Percentiles rank a stretch among this genome's conserved stretches.
These are phyloP conservation scores for Peronospora tabacina DNA, from an alignment of 352 stramenopile genomes.

Conservation along the genomic window DNA sequence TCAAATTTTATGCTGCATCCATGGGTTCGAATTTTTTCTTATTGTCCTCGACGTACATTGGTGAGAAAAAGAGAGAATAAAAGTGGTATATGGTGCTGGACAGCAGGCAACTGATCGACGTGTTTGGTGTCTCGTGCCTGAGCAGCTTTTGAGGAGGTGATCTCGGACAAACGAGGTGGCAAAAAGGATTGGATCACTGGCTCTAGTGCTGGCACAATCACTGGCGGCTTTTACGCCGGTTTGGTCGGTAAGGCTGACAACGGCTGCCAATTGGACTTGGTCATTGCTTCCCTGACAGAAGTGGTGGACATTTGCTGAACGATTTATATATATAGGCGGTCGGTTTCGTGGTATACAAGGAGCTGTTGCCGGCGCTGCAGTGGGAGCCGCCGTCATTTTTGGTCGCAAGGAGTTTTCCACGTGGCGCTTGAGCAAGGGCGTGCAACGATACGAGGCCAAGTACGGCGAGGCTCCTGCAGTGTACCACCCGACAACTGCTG, in stretches of 20 bases:
- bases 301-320: background rate
- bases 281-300: background rate
- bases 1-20: slow-evolving; percentile 74
- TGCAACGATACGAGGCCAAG: slow-evolving; percentile 77
- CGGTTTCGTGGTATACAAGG: slow-evolving; percentile 62
- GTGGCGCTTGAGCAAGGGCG: slow-evolving; percentile 64
- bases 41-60: slow-evolving; percentile 78
- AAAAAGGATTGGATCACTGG: slow-evolving; percentile 58
- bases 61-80: slow-evolving; percentile 18
- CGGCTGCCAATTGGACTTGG: background rate
- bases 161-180: slow-evolving; percentile 52
- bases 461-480: slow-evolving; percentile 53
- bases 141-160: slow-evolving; percentile 68
- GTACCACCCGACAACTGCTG: slow-evolving; percentile 56
- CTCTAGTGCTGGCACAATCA: slow-evolving; percentile 46
- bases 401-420: slow-evolving; percentile 63
- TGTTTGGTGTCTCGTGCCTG: background rate
- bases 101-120: background rate
- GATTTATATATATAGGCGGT: slow-evolving; percentile 57
- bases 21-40: slow-evolving; percentile 85
- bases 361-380: slow-evolving; percentile 44
- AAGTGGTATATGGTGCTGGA: background rate
- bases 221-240: slow-evolving; percentile 62
- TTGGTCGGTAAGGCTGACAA: slow-evolving; percentile 42
- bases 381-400: slow-evolving; percentile 54